Base-by-base conservation (phyloP, 2,329 filamentous ascomycete species). In the Penicillium freii region DNA sequence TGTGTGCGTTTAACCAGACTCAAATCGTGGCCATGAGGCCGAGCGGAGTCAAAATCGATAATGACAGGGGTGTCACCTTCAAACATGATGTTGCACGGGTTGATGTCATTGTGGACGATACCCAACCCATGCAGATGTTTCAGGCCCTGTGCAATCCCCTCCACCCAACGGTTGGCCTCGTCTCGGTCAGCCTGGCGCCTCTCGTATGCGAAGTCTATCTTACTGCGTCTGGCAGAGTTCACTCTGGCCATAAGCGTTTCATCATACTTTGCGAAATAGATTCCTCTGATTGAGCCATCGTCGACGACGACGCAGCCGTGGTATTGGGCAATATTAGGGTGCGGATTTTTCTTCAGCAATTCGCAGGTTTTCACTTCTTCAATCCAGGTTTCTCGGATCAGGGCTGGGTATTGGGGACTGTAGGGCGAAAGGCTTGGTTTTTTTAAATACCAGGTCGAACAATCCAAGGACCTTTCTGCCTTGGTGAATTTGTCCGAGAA, bases 81-180 rank as follows among this genome's bases (percentile, higher is more conserved):
- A 61, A 96, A 90, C 3, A 96, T 80, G 52, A 96, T 96, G 65
- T 96, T 96, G 66, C 95, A 91, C 0, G 92, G 92, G 73, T 96
- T 96, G 67, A 96, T 85, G 67, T 96, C 92, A 52, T 92, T 89
- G 73, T 96, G 92, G 3, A 96, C 92, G 68, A 96, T 94, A 50
- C 91, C 87, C 45, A 96, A 81, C 38, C 84, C 85, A 75, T 96
- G 92, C 9, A 96, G 79, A 72, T 96, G 91, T 62, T 86, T 85
- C 31, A 96, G 81, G n/a, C 92, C 92, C 38, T 10, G 23, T 39
- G 45, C 15, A 39, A 63, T 58, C 50, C 74, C 44, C 60, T 68
- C 21, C 15, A 48, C 15, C 48, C 51, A 58, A 8, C 23, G 15
- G 2, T 46, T n/a, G 11, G 45, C n/a, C 40, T 45, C 19, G 3